These are phyloP conservation scores for Erodium chrysanthum DNA, from an alignment of 441 rosid genomes.

Conservation along the genomic window DNA sequence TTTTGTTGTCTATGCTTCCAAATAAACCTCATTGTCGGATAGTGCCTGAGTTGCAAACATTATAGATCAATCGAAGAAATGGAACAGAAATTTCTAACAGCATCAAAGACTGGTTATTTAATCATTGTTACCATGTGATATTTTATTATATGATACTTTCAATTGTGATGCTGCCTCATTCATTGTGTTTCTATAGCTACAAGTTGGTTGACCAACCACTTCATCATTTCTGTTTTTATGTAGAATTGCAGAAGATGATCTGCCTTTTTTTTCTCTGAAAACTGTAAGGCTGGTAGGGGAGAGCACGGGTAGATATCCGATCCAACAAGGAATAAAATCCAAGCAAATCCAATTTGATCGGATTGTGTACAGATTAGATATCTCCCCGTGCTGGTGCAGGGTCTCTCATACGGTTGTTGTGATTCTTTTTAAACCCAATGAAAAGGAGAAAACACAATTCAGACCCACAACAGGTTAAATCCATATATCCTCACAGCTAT, in stretches of 20 bases:
- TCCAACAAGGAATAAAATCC: no score
- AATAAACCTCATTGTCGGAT: conserved; percentile 11
- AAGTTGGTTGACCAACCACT: not conserved
- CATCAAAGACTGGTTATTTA: no score
- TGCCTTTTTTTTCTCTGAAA: not conserved
- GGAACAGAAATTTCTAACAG: no score
- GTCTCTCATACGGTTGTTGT: conserved; percentile 15
- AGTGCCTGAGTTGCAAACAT: no score
- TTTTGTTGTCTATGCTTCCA: conserved; percentile 6
- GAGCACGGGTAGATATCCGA: no score
- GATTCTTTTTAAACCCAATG: conserved; percentile 20
- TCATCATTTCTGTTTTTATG: not conserved
- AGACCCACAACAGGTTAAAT: conserved; percentile 3
- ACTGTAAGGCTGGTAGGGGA: not conserved
- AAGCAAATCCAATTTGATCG: no score
- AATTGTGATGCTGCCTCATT: no score
- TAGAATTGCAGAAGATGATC: not conserved
- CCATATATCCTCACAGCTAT: conserved; percentile 16
- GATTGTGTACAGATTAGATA: no score
- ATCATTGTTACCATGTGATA: no score
- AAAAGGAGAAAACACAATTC: not conserved
- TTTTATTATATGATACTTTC: no score
- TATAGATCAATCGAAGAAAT: no score
- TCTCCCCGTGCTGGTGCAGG: no score
- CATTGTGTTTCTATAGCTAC: not conserved